phyloP scores from a whole-genome alignment of 495 filamentous ascomycete species.

The Recurvomyces mirabilis region DNA sequence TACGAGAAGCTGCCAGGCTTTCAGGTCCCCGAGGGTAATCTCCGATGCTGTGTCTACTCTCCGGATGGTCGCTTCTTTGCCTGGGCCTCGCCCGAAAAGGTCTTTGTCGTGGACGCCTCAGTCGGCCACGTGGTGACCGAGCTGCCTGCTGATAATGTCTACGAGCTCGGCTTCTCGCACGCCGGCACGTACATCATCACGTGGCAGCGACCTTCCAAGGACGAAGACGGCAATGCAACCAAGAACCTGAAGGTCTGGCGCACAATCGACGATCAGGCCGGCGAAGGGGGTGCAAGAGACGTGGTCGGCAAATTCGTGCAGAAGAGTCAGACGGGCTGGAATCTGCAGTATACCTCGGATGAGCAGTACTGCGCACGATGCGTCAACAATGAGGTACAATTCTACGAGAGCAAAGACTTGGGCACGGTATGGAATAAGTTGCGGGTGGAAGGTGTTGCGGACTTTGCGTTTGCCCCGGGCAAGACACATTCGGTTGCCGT shows the following conservation, averaged over 20 bases:
- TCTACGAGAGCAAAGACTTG: slow-evolving; percentile 80
- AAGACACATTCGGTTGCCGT: slow-evolving; percentile 82
- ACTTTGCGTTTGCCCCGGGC: slow-evolving; percentile 83
- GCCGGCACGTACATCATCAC: slow-evolving; percentile 86
- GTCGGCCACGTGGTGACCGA: slow-evolving; percentile 64
- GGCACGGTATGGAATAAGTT: slow-evolving; percentile 88
- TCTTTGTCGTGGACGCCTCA: slow-evolving; percentile 72
- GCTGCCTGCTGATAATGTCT: slow-evolving; percentile 69
- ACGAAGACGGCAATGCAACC: slow-evolving; percentile 78
- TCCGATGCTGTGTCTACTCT: slow-evolving; percentile 89
- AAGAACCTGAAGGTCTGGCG: slow-evolving; percentile 98
- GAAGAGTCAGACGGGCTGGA: slow-evolving; percentile 91
- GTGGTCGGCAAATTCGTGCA: slow-evolving; percentile 86
- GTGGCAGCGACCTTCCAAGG: slow-evolving; percentile 87
- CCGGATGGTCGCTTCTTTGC: slow-evolving; percentile 91
- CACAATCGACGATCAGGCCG: slow-evolving; percentile 47
- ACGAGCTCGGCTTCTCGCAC: slow-evolving; percentile 88
- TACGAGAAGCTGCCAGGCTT: slow-evolving; percentile 82
- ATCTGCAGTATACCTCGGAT: slow-evolving; percentile 89
- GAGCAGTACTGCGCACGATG: slow-evolving; percentile 83
- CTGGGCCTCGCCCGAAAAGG: slow-evolving; percentile 82
- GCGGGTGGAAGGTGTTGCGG: slow-evolving; percentile 76
- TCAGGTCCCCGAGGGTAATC: slow-evolving; percentile 76
- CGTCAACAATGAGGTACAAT: slow-evolving; percentile 95
- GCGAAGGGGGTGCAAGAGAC: slow-evolving; percentile 43